Evolutionary conservation across 1,284 basidiomycete genomes (phyloP).

Genomic region (Microbotryum saponariae): DNA sequence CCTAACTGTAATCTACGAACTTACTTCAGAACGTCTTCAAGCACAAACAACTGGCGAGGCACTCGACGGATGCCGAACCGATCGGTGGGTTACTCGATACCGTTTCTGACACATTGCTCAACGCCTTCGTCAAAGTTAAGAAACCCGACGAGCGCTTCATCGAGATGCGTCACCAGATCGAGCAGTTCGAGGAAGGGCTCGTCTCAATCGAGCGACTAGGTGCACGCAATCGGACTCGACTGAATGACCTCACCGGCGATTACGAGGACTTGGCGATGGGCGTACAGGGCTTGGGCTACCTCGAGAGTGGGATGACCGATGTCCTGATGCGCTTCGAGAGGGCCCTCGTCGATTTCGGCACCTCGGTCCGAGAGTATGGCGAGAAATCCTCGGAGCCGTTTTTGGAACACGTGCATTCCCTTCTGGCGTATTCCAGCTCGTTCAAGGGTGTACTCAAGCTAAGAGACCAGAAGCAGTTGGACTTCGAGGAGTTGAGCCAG

Average conservation of each 20-base stretch:
- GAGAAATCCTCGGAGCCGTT: constrained; percentile 71
- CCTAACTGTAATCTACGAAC: neutral
- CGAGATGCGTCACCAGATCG: constrained; percentile 78
- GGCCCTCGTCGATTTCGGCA: constrained; percentile 73
- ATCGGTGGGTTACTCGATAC: constrained; percentile 79
- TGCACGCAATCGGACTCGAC: constrained; percentile 19
- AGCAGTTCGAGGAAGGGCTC: constrained; percentile 90
- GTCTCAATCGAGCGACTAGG: constrained; percentile 68
- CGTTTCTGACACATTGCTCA: constrained; percentile 88
- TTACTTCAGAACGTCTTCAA: constrained; percentile 73
- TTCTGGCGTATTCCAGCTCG: constrained; percentile 78
- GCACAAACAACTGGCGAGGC: constrained; percentile 70
- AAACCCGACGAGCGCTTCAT: constrained; percentile 96
- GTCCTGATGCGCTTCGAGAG: constrained; percentile 92
- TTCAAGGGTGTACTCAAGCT: constrained; percentile 86
- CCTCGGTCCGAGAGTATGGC: constrained; percentile 10
- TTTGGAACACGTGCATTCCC: constrained; percentile 76
- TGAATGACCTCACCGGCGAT: constrained; percentile 75
- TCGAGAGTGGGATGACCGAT: constrained; percentile 96
- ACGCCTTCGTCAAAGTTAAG: constrained; percentile 79
- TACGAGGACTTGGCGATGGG: constrained; percentile 94
- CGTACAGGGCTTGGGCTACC: constrained; percentile 90
- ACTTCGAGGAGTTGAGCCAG: constrained; percentile 94
- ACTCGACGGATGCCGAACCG: constrained; percentile 49
- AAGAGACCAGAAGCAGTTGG: constrained; percentile 95